Evolutionary conservation across 768 basidiomycete species (phyloP), one percentile per base, ranked within the genome.

Genomic region (Mycena galopus): DNA sequence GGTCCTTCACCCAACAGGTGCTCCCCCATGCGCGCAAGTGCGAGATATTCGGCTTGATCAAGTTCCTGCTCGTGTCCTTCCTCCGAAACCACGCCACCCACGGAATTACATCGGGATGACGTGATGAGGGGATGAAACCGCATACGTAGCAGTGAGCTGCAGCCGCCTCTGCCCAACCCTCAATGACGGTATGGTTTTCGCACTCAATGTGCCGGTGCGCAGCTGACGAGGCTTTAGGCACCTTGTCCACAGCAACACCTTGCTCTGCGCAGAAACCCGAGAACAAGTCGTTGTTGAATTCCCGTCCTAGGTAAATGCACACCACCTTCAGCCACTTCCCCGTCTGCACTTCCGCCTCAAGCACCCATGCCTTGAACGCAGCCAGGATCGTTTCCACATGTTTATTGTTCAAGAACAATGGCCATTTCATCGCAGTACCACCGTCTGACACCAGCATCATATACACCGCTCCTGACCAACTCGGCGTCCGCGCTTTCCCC

Each of bases 191-290:
- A 1, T 63, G 25, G 50, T 79, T 80, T 2, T 67, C 51, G 0
- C 69, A 69, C 44, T 81, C 78, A 0, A 74, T 76, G 3, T 79
- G 57, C 0, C 81, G 77, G 30, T 81, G 80, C 23, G 78, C 77
- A 27, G 78, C 50, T 12, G 77, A 79, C 2, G 77, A 76, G 55
- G 76, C 19, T 47, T 73, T 69, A 76, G 62, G 23, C 59, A 72
- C 4, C 17, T 2, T 6, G 39, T 65, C 64, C 1, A 65, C 27
- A 50, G 5, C 23, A 21, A 81, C 81, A 8, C 82, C 80, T 27
- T 76, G 56, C 9, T 65, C 47, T 1, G 10, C 29, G 23, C 75
- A 70, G 39, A 76, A 75, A 2, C 19, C 57, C n/a, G 72, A 35
- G 67, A 80, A 81, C 3, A 76, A 51, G 0, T 66, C 32, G 56